Evolutionary conservation across 345 rosid genomes (phyloP).

Genomic region (Arabidopsis arenosa): DNA sequence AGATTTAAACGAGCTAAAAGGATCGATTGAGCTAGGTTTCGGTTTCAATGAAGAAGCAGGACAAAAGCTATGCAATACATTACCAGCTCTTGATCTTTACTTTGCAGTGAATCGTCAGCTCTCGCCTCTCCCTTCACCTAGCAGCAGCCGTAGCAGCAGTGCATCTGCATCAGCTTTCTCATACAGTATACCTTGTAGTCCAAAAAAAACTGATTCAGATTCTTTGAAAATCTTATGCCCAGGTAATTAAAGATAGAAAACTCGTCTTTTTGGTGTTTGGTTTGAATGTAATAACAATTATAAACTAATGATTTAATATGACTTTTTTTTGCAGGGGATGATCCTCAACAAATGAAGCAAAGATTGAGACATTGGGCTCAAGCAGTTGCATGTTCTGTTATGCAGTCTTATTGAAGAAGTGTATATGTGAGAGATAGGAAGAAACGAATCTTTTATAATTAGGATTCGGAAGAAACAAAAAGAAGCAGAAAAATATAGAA

Average conservation of each 20-base stretch:
- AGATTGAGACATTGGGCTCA: slow-evolving; percentile 97
- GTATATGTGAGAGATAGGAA: slow-evolving; percentile 25
- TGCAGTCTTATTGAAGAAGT: slow-evolving; percentile 50
- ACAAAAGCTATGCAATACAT: slow-evolving; percentile 66
- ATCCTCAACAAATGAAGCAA: slow-evolving; percentile 71
- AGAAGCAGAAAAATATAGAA: not conserved
- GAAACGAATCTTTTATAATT: slow-evolving; percentile 16
- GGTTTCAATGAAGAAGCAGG: slow-evolving; percentile 90
- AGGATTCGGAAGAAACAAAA: not conserved
- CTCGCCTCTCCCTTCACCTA: slow-evolving; percentile 79
- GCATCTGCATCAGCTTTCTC: slow-evolving; percentile 47
- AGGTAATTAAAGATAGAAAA: slow-evolving; percentile 46
- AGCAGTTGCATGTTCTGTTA: slow-evolving; percentile 90
- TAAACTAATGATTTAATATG: slow-evolving; percentile 7
- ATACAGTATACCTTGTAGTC: slow-evolving; percentile 67
- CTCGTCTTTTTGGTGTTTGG: not conserved
- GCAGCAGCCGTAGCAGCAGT: slow-evolving; percentile 53
- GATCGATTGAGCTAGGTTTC: slow-evolving; percentile 93
- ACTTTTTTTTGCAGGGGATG: slow-evolving; percentile 30
- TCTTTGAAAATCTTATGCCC: slow-evolving; percentile 76
- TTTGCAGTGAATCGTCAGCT: slow-evolving; percentile 88
- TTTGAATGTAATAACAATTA: not conserved
- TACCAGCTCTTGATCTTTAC: slow-evolving; percentile 89
- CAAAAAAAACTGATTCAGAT: slow-evolving; percentile 59
- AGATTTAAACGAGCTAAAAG: slow-evolving; percentile 82